Conservation (phyloP, 768 basidiomycete genomes). For the Polyporus arcularius region DNA sequence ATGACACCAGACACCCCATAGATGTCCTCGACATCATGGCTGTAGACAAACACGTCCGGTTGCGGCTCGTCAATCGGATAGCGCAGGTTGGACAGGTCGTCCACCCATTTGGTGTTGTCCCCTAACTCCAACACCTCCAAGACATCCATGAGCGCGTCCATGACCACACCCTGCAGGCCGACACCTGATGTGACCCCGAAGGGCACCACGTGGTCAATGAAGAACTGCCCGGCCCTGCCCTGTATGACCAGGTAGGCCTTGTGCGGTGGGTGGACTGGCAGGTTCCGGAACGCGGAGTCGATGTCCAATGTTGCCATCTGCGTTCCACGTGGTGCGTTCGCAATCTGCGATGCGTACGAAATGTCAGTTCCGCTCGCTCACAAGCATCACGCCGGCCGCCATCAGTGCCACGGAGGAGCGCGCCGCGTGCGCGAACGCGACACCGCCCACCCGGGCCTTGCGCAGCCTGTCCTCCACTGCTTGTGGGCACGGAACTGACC, state of each 20-base stretch:
- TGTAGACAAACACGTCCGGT: not conserved
- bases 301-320: not conserved
- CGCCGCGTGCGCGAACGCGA: not conserved
- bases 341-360: too few species aligned
- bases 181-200: not conserved
- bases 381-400: too few species aligned
- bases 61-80: not conserved
- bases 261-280: not conserved
- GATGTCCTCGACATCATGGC: not conserved
- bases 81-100: constrained; percentile 4
- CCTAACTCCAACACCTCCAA: not conserved
- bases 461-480: too few species aligned
- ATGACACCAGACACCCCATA: constrained; percentile 15
- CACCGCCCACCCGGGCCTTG: not conserved
- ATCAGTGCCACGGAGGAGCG: not conserved
- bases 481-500: too few species aligned
- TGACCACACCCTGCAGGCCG: not conserved
- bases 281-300: not conserved
- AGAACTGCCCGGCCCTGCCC: not conserved
- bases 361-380: not conserved
- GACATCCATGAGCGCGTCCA: constrained; percentile 8
- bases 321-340: not conserved
- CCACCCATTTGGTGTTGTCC: constrained; percentile 6
- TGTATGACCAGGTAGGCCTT: not conserved
- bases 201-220: not conserved